phyloP scores from a whole-genome alignment of 2,329 filamentous ascomycete genomes.

The Aspergillus neotritici region DNA sequence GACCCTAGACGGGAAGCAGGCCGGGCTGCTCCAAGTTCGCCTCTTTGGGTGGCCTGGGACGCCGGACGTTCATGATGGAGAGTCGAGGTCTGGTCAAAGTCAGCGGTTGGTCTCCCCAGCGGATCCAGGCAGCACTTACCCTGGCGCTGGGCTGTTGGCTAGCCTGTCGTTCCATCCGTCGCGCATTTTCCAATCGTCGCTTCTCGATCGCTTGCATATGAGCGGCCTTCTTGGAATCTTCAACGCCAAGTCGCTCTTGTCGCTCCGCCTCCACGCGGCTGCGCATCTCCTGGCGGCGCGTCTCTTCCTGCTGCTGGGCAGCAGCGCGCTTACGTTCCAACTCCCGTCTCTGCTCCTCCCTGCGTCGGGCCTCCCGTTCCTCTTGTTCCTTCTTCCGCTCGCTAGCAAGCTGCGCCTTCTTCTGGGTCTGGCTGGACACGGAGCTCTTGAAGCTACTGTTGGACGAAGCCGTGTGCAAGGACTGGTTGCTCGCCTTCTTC shows the following conservation, averaged over 20 bases:
- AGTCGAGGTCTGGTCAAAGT: constrained; percentile 16
- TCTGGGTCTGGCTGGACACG: constrained; percentile 55
- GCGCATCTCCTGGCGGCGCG: constrained; percentile 56
- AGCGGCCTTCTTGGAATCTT: constrained; percentile 61
- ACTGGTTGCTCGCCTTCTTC: constrained; percentile 63
- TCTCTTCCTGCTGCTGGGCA: constrained; percentile 52
- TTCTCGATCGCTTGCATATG: constrained; percentile 57
- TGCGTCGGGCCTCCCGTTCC: constrained; percentile 71
- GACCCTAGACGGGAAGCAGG: constrained; percentile 45
- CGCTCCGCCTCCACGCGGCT: constrained; percentile 54
- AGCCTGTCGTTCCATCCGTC: constrained; percentile 42
- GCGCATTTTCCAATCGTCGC: constrained; percentile 44
- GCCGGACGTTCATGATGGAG: constrained; percentile 27
- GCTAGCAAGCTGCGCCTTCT: constrained; percentile 67
- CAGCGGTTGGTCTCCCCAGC: background rate
- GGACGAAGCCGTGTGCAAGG: constrained; percentile 52
- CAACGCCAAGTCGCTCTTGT: constrained; percentile 42
- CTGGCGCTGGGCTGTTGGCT: constrained; percentile 37
- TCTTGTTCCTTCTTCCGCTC: constrained; percentile 81
- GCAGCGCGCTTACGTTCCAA: constrained; percentile 69
- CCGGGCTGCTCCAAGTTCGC: constrained; percentile 47
- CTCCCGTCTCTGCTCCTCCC: constrained; percentile 75
- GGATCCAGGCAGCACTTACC: constrained; percentile 22
- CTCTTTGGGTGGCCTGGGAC: constrained; percentile 32
- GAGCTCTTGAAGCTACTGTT: constrained; percentile 60